Percentiles rank a stretch among this genome's conserved stretches.
These are phyloP conservation scores for Extremus antarcticus DNA, from an alignment of 495 filamentous ascomycete species.

Conservation along the genomic window DNA sequence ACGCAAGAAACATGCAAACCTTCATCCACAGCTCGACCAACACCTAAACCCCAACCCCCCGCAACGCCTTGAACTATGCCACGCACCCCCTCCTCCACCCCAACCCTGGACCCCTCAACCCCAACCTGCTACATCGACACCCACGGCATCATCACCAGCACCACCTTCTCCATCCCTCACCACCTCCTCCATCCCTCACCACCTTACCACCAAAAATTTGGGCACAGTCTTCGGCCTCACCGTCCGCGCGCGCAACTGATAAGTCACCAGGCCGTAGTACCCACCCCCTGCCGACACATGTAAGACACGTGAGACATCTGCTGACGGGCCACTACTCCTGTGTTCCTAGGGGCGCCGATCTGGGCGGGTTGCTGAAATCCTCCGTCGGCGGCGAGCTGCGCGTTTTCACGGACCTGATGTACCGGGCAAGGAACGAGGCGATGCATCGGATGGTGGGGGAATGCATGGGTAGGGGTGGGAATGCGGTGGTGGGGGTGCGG, in stretches of 20 bases:
- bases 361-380: neutral
- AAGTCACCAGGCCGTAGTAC: too few relatives aligned
- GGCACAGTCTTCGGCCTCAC: neutral
- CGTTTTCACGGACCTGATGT: neutral
- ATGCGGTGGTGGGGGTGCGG: neutral
- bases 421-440: neutral
- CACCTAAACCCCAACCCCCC: neutral
- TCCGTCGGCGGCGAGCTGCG: neutral
- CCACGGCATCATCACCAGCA: neutral
- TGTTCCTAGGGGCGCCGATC: neutral
- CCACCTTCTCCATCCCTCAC: too few relatives aligned
- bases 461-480: neutral
- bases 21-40: neutral
- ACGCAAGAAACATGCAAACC: too few relatives aligned
- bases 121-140: neutral
- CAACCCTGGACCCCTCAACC: too few relatives aligned
- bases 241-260: neutral
- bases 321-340: too few relatives aligned
- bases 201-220: neutral
- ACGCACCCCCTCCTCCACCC: too few relatives aligned
- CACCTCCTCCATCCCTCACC: neutral
- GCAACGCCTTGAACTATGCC: too few relatives aligned
- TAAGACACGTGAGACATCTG: too few relatives aligned
- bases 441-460: neutral
- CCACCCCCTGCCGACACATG: too few relatives aligned